phyloP scores from a whole-genome alignment of 495 filamentous ascomycete species.

The Chlorociboria aeruginascens region DNA sequence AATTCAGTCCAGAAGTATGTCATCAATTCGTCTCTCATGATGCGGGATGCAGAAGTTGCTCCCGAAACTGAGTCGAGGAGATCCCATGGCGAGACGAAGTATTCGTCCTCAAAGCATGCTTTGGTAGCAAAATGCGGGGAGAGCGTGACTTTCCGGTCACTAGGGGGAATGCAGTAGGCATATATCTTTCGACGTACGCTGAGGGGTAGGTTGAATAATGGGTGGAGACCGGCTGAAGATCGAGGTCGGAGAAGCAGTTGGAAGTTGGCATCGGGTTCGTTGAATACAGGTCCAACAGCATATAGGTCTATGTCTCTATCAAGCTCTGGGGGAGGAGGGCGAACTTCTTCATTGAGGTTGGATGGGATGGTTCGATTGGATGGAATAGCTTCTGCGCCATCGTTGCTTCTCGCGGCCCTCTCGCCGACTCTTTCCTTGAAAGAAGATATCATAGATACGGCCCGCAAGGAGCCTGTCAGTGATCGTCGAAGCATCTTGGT shows the following conservation, averaged over 20 bases:
- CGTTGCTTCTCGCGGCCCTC: neutral
- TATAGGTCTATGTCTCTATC: neutral
- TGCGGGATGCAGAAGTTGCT: slow-evolving; percentile 4
- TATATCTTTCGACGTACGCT: slow-evolving; percentile 11
- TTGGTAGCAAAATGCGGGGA: slow-evolving; percentile 11
- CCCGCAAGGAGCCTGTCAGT: no score
- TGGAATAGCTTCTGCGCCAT: neutral
- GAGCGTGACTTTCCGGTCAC: slow-evolving; percentile 9
- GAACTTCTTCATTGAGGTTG: neutral
- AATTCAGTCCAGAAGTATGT: slow-evolving; percentile 18
- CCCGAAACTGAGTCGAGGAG: slow-evolving; percentile 16
- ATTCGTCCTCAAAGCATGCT: slow-evolving; percentile 3
- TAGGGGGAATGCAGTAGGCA: slow-evolving; percentile 7
- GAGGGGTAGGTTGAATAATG: slow-evolving; percentile 5
- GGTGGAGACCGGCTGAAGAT: neutral
- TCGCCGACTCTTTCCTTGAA: neutral
- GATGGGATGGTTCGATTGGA: no score
- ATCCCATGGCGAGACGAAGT: slow-evolving; percentile 13
- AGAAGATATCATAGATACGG: neutral
- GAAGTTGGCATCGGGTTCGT: neutral
- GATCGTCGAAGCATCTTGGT: no score
- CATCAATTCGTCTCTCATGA: slow-evolving; percentile 13
- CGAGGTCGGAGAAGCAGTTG: neutral
- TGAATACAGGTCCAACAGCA: neutral
- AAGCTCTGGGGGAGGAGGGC: neutral